Percentiles rank a stretch among this genome's conserved stretches.
Evolutionary conservation across 2,329 filamentous ascomycete species (phyloP).

Genomic region (Aspergillus fumigatus): DNA sequence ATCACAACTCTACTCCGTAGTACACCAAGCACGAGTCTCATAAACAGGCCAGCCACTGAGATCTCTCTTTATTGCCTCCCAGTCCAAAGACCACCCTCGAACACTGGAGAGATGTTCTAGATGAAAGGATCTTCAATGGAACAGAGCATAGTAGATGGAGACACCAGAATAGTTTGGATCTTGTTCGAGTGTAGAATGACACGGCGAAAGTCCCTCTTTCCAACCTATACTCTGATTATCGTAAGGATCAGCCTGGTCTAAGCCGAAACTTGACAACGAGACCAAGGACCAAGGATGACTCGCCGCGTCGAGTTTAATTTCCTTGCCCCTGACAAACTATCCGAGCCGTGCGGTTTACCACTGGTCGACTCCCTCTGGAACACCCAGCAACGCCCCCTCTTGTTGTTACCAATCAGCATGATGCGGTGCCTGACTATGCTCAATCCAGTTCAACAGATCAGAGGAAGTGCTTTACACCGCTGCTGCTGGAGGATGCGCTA

Average conservation of each 20-base stretch:
- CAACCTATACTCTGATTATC: too few relatives aligned
- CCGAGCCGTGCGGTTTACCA: constrained; percentile 12
- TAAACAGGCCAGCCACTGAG: not conserved
- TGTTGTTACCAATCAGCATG: constrained; percentile 4
- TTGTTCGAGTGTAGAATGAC: not conserved
- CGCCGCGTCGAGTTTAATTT: constrained; percentile 3
- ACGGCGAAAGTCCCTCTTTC: not conserved
- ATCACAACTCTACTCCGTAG: not conserved
- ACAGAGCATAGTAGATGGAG: not conserved
- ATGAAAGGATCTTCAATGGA: not conserved
- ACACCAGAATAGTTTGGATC: not conserved
- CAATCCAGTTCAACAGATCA: not conserved
- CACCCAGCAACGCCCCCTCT: not conserved
- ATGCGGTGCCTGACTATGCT: constrained; percentile 9
- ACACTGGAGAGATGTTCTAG: not conserved
- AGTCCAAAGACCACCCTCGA: not conserved
- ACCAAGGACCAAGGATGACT: constrained; percentile 6
- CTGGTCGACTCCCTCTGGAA: constrained; percentile 1
- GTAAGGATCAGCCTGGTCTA: not conserved
- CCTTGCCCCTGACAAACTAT: constrained; percentile 7
- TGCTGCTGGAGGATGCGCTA: not conserved
- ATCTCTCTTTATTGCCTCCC: not conserved
- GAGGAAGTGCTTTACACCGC: not conserved
- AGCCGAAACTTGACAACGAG: not conserved
- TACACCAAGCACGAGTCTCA: not conserved